Conservation (phyloP, 2,329 filamentous ascomycete species). For the Epichloe typhina region DNA sequence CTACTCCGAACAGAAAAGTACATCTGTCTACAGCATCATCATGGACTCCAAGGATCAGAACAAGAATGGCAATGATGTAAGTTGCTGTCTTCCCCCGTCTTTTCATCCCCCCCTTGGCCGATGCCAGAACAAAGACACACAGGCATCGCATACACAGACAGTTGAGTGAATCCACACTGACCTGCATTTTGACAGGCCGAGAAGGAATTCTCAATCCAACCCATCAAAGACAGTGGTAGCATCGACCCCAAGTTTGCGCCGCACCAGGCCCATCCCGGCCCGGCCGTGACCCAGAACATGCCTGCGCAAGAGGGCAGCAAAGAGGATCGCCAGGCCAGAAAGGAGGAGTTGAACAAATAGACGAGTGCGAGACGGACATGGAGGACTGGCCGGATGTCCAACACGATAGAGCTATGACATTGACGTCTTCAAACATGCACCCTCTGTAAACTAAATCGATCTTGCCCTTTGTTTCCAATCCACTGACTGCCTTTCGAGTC, state of each 20-base stretch:
- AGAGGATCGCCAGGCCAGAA: constrained; percentile 54
- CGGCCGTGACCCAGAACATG: constrained; percentile 40
- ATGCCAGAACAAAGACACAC: not conserved
- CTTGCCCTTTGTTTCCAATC: not conserved
- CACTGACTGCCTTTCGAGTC: no score
- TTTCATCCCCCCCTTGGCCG: not conserved
- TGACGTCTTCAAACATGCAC: not conserved
- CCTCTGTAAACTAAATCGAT: not conserved
- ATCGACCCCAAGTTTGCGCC: constrained; percentile 35
- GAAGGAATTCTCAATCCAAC: constrained; percentile 32
- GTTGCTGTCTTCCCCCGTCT: not conserved
- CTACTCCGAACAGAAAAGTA: no score
- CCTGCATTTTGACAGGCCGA: constrained; percentile 17
- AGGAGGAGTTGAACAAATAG: constrained; percentile 51
- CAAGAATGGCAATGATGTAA: constrained; percentile 8
- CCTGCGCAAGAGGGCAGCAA: constrained; percentile 46
- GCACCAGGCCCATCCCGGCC: constrained; percentile 43
- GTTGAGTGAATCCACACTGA: not conserved
- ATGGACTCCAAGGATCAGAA: constrained; percentile 12
- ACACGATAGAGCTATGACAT: not conserved
- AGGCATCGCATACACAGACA: not conserved
- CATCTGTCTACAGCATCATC: not conserved
- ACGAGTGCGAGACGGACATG: not conserved
- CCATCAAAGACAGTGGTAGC: constrained; percentile 29
- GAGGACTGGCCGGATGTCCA: no score